These are phyloP conservation scores for Cryptococcus hybrid DNA, from an alignment of 1,284 basidiomycete genomes.

Conservation along the genomic window DNA sequence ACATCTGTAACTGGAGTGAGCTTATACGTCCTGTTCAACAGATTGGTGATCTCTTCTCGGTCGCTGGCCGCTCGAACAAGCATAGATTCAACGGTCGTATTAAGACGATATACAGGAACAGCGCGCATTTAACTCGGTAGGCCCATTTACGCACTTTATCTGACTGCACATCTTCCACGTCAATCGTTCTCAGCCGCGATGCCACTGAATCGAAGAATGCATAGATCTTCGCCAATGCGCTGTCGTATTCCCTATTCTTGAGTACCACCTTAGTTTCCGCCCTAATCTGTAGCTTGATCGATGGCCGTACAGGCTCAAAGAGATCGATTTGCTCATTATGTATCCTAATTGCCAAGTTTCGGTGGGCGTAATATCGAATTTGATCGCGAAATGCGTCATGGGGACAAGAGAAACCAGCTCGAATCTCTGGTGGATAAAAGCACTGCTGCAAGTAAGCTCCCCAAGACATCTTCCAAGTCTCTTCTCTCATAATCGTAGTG, in stretches of 20 bases:
- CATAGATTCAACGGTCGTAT: conserved; percentile 50
- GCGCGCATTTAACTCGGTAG: too few relatives aligned
- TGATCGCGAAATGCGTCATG: conserved; percentile 96
- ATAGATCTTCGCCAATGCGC: conserved; percentile 68
- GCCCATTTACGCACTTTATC: conserved; percentile 32
- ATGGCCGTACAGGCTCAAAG: conserved; percentile 88
- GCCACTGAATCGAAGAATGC: conserved; percentile 60
- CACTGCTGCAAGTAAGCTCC: conserved; percentile 50
- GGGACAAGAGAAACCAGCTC: conserved; percentile 62
- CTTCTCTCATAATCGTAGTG: conserved; percentile 85
- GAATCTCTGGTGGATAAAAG: conserved; percentile 81
- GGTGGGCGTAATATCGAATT: conserved; percentile 80
- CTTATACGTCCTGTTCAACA: conserved; percentile 77
- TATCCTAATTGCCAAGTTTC: conserved; percentile 74
- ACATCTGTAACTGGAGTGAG: conserved; percentile 80
- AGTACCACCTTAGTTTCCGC: conserved; percentile 82
- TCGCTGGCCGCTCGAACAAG: conserved; percentile 71
- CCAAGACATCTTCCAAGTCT: conserved; percentile 67
- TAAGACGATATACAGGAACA: conserved; percentile 20
- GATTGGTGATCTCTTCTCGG: conserved; percentile 67
- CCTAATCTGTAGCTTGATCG: conserved; percentile 75
- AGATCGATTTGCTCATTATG: conserved; percentile 79
- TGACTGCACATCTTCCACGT: conserved; percentile 46
- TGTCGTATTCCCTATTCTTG: conserved; percentile 85
- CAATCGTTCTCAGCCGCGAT: conserved; percentile 45